Evolutionary conservation across 2,329 filamentous ascomycete genomes (phyloP), one percentile per base, ranked within the genome.

Genomic region (Nothopassalora personata): DNA sequence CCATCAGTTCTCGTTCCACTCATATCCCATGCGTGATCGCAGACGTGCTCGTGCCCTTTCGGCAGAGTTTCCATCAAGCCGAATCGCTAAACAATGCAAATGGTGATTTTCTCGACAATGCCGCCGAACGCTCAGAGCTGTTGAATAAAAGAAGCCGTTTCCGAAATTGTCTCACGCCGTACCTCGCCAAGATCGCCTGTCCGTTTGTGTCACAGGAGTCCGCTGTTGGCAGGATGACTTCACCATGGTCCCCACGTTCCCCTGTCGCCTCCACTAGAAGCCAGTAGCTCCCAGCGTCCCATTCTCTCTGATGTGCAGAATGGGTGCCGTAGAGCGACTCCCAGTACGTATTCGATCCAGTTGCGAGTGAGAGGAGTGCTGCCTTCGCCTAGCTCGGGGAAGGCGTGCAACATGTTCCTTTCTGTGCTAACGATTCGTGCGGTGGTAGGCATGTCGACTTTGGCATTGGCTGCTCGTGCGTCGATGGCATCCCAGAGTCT

Each of bases 221-320:
- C 23, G 23, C 5, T 36, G 34, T 47, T 15, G 45, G 45, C 4
- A 6, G 3, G 45, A 19, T 47, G 15, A 19, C n/a, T 43, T 65
- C 60, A 71, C 66, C 66, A 71, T 11, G 68, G 68, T 19, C 68
- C 68, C 68, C 68, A 71, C 27, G 60, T 68, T 11, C 56, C 61
- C 54, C 68, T 60, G 19, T 59, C 30, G 15, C 66, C 68, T 15
- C 60, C 62, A 55, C 64, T 63, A 36, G 59, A 57, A 46, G 65
- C 61, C 39, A 71, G 49, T 13, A 70, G 49, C 52, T 71, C 68
- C 61, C 64, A 68, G 47, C 64, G 54, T 1, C 67, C 65, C 68
- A 70, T 69, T n/a, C 55, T 62, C 46, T 62, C 64, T 13, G 59
- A 56, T 5, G 63, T 67, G 46, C 66, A 67, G 39, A 67, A 68